These are phyloP conservation scores for Penicillium ucsense DNA, from an alignment of 495 filamentous ascomycete genomes.

Conservation along the genomic window DNA sequence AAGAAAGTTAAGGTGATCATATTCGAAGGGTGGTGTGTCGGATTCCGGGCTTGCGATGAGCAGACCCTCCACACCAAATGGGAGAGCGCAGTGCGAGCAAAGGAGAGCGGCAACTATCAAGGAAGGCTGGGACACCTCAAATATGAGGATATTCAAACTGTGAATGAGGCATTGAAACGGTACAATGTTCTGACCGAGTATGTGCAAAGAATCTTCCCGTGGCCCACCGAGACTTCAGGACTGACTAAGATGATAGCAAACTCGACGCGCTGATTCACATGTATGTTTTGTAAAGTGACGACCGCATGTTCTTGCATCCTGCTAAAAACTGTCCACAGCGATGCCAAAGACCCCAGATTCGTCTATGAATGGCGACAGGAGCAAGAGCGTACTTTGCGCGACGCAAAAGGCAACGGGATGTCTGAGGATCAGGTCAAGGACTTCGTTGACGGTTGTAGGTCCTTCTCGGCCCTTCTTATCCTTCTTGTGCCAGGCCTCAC, in stretches of 20 bases:
- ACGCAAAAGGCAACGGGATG: conserved; percentile 64
- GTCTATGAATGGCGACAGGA: conserved; percentile 86
- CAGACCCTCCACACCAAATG: conserved; percentile 46
- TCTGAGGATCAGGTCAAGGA: conserved; percentile 55
- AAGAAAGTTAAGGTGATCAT: conserved; percentile 52
- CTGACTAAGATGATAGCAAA: conserved; percentile 29
- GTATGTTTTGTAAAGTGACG: conserved; percentile 25
- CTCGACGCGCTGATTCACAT: conserved; percentile 83
- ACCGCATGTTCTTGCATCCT: background rate
- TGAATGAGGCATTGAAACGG: conserved; percentile 57
- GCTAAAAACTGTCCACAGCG: conserved; percentile 32
- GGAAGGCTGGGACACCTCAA: conserved; percentile 47
- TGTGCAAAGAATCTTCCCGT: conserved; percentile 7
- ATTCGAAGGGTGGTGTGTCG: conserved; percentile 89
- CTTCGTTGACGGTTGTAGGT: conserved; percentile 59
- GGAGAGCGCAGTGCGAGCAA: conserved; percentile 40
- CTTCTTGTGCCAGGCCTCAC: too few species aligned
- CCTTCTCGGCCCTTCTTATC: too few species aligned
- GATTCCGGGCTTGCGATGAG: conserved; percentile 59
- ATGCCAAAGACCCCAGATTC: conserved; percentile 63
- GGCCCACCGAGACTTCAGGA: background rate
- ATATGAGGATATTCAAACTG: conserved; percentile 57
- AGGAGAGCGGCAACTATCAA: conserved; percentile 29
- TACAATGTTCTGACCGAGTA: conserved; percentile 69
- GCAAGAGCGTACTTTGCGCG: conserved; percentile 64